Conservation (phyloP, 2,329 filamentous ascomycete genomes). For the Polytolypa hystricis region DNA sequence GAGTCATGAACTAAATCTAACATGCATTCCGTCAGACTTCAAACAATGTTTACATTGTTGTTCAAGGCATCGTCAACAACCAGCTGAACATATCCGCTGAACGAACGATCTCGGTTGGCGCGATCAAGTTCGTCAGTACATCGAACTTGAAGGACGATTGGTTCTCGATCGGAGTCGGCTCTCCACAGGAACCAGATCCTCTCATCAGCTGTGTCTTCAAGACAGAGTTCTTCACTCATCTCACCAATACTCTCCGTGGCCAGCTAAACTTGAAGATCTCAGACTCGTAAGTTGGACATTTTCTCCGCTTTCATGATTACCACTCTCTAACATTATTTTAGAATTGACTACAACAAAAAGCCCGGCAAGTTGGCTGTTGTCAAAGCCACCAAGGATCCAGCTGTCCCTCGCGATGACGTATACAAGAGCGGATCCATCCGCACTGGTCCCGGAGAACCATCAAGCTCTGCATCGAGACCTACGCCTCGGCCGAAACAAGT, state of each 20-base stretch:
- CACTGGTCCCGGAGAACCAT: conserved; percentile 70
- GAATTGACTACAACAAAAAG: conserved; percentile 94
- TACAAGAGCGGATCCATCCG: conserved; percentile 94
- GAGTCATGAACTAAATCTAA: neutral
- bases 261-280: conserved; percentile 71
- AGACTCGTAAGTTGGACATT: conserved; percentile 42
- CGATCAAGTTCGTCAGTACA: conserved; percentile 76
- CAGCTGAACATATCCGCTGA: conserved; percentile 74
- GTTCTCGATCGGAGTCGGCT: conserved; percentile 88
- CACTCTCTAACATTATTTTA: conserved; percentile 18
- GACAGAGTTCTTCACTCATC: conserved; percentile 91
- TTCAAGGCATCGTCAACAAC: conserved; percentile 70
- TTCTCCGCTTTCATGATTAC: too few species aligned
- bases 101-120: conserved; percentile 67
- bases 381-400: conserved; percentile 82
- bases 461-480: conserved; percentile 69
- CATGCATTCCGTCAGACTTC: conserved; percentile 48
- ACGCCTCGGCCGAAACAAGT: conserved; percentile 82
- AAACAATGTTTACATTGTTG: conserved; percentile 79
- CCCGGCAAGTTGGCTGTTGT: conserved; percentile 81
- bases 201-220: conserved; percentile 88
- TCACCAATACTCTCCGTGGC: conserved; percentile 67
- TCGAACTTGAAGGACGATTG: conserved; percentile 86
- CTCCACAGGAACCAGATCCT: conserved; percentile 85
- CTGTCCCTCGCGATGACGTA: conserved; percentile 58